phyloP scores from a whole-genome alignment of 2,329 filamentous ascomycete genomes.

The Penicillium brevicompactum region DNA sequence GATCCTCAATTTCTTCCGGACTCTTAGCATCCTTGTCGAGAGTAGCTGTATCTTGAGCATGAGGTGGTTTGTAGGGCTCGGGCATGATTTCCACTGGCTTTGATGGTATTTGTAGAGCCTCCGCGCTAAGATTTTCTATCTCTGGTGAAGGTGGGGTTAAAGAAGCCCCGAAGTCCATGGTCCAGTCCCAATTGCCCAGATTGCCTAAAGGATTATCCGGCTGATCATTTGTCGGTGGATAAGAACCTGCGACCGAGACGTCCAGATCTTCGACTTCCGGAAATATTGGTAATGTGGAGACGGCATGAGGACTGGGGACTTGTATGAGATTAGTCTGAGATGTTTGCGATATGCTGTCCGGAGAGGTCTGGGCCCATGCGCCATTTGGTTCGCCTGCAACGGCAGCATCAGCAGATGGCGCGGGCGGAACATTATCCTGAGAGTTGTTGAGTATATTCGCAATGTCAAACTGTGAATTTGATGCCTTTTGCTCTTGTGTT shows the following conservation, averaged over 20 bases:
- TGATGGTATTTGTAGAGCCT: not conserved
- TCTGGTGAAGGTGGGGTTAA: conserved; percentile 1
- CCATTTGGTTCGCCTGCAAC: not conserved
- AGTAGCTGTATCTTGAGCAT: conserved; percentile 3
- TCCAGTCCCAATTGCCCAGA: not conserved
- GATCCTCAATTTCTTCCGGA: conserved; percentile 22
- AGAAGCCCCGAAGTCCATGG: not conserved
- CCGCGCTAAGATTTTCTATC: not conserved
- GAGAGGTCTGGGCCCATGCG: not conserved
- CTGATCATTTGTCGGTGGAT: not conserved
- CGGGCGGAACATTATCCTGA: not conserved
- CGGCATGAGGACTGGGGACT: not conserved
- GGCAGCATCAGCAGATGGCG: not conserved
- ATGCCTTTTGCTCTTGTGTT: not conserved
- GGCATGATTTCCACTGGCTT: not conserved
- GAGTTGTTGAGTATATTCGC: not conserved
- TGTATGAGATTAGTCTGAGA: not conserved
- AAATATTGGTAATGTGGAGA: not conserved
- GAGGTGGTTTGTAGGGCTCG: not conserved
- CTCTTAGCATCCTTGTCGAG: conserved; percentile 2
- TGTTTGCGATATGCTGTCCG: not conserved
- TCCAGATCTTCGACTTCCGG: not conserved
- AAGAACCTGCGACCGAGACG: not conserved
- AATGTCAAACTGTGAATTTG: not conserved
- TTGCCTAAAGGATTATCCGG: not conserved